Base-by-base conservation (phyloP, 306 rosid species). In the Dalbergia cultrata region DNA sequence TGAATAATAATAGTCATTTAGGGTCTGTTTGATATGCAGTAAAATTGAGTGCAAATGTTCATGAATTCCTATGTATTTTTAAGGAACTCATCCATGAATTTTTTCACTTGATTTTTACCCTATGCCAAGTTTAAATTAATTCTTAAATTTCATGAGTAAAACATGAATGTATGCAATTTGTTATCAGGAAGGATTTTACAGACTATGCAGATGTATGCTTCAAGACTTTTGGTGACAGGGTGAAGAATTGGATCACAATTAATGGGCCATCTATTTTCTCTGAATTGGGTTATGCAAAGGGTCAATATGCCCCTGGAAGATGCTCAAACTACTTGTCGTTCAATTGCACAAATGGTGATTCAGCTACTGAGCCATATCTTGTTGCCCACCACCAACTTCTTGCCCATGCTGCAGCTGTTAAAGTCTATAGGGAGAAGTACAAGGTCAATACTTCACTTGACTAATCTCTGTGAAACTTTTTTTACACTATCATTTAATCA, bases 221-320 rank as follows among this genome's bases (percentile, higher is more conserved):
- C 53, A 82, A 41, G 45, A 72, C 70, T 34, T 87, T 87, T 80
- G 90, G 90, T 3, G 88, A 88, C 11, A 63, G 83, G 21, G 88
- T 87, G 6, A 87, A 87, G 60, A 11, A 71, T 7, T 87, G 90
- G 90, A 57, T 87, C 33, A 82, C 90, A 1, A 0, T 85, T 14
- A 87, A 87, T 21, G 90, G 82, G 21, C 88, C 90, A 10, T 17
- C 13, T 3, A 69, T 59, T 17, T 72, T 68, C 19, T 67, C 67
- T n/a, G 9, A 8, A 5, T 5, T 5, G 9, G 81, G 83, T 2
- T 85, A 82, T 5, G 3, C 71, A 33, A 59, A n/a, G 1, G 88
- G 90, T 0, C 1, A 13, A 1, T 43, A 58, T 31, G 79, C 90
- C 0, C 90, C 88, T 0, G 87, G 85, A 0, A 67, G 90, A 72